Conservation (phyloP, 139 green algal genomes). For the Astrephomene gubernaculifera region DNA sequence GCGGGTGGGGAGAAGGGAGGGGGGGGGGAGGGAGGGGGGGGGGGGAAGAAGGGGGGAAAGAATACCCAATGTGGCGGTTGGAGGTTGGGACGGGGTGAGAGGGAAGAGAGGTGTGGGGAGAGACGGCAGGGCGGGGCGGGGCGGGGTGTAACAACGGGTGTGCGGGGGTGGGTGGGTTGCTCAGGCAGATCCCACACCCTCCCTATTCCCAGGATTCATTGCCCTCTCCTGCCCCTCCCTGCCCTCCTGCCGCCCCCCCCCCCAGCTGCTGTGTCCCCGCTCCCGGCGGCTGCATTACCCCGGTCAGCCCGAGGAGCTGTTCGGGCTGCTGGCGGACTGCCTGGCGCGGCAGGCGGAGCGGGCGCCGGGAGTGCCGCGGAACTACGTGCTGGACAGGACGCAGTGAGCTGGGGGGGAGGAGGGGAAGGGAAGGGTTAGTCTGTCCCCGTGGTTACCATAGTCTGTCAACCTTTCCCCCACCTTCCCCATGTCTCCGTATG, state of each 20-base stretch:
- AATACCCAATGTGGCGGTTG: neutral
- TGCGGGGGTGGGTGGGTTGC: too few species aligned
- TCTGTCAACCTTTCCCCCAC: too few species aligned
- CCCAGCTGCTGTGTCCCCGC: slow-evolving; percentile 21
- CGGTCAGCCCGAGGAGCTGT: slow-evolving; percentile 29
- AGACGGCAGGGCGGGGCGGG: too few species aligned
- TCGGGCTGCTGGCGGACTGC: slow-evolving; percentile 6
- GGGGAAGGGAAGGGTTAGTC: too few species aligned
- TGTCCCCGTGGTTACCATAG: too few species aligned
- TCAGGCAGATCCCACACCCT: too few species aligned
- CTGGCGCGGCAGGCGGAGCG: slow-evolving; percentile 36
- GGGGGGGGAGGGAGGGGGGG: neutral
- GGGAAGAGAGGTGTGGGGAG: too few species aligned
- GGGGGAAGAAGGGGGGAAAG: neutral
- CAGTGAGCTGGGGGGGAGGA: slow-evolving; percentile 44
- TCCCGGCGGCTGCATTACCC: slow-evolving; percentile 17
- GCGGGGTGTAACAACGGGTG: too few species aligned
- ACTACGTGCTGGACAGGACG: slow-evolving; percentile 72
- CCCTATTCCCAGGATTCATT: too few species aligned
- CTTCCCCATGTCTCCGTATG: too few species aligned
- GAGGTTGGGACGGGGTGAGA: too few species aligned
- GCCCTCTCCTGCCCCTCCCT: neutral
- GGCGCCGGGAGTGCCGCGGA: slow-evolving; percentile 44
- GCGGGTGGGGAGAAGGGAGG: slow-evolving; percentile 43
- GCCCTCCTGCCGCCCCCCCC: neutral